Evolutionary conservation across 768 basidiomycete genomes (phyloP), one percentile per base, ranked within the genome.

Genomic region (Omphalotus guepiniiformis): DNA sequence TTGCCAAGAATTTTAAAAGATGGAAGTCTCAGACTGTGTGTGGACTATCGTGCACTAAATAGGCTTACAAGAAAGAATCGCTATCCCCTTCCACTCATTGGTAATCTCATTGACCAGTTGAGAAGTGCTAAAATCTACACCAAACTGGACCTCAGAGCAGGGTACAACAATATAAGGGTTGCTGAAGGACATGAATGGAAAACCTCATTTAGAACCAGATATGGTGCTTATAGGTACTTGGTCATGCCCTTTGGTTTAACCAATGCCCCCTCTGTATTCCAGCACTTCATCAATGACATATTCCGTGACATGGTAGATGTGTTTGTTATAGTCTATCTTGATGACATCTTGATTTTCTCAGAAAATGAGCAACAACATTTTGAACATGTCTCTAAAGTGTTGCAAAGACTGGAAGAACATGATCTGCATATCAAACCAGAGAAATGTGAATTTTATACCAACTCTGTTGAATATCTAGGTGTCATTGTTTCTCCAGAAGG

Each of bases 151-250:
- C 58, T 77, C 3, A 52, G 58, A 3, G 58, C 60, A 32, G 70
- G 66, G 0, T 77, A 65, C 52, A 68, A 75, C 52, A 68, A 71
- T 13, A 53, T 77, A n/a, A 55, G 68, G 3, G 66, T 77, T 18
- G 62, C 61, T 9, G 59, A 67, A 26, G 73, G 71, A 4, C 63
- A 76, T 47, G 59, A 74, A 52, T 69, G 64, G 65, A 76, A 76
- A 52, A 71, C 67, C 0, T 66, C 70, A 0, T 76, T 78, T 55
- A 48, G 38, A 1, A 69, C 63, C 0, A 59, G 64, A 12, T 52
- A 52, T 15, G 71, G 73, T 1, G 51, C 65, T 1, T 75, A 64
- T 44, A 66, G 77, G 60, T 67, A 60, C 2, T 50, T 61, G 2
- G 71, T 76, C 3, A 75, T 76, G 71, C 72, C 65, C 42, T 71